phyloP scores from a whole-genome alignment of 768 basidiomycete species.

The Tricholomella constricta region DNA sequence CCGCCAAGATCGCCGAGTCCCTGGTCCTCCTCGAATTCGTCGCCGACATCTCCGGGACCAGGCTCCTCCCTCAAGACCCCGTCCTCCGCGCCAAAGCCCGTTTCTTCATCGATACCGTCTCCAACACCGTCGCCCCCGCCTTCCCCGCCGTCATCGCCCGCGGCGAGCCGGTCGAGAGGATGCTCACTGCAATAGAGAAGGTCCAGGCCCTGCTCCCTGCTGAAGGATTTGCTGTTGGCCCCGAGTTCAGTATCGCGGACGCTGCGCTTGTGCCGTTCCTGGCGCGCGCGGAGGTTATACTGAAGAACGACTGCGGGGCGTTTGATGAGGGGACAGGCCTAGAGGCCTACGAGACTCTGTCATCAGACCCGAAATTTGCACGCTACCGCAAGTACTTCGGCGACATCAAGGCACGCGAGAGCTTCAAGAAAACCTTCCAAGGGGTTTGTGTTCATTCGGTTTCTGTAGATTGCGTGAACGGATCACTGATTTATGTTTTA shows the following conservation, averaged over 20 bases:
- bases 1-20: slow-evolving; percentile 64
- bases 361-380: slow-evolving; percentile 47
- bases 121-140: slow-evolving; percentile 44
- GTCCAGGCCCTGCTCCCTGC: slow-evolving; percentile 52
- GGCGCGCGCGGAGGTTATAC: slow-evolving; percentile 46
- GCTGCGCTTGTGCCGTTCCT: slow-evolving; percentile 62
- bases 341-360: slow-evolving; percentile 43
- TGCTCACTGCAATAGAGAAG: slow-evolving; percentile 45
- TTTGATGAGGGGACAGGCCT: slow-evolving; percentile 51
- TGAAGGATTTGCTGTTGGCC: slow-evolving; percentile 46
- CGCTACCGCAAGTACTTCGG: slow-evolving; percentile 50
- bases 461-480: not conserved
- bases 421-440: slow-evolving; percentile 56
- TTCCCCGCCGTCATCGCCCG: slow-evolving; percentile 37
- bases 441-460: slow-evolving; percentile 40
- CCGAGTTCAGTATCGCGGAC: slow-evolving; percentile 63
- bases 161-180: slow-evolving; percentile 41
- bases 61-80: slow-evolving; percentile 56
- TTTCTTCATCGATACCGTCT: slow-evolving; percentile 61
- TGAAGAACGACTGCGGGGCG: slow-evolving; percentile 53
- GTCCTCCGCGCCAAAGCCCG: slow-evolving; percentile 59
- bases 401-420: slow-evolving; percentile 51
- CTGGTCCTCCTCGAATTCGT: slow-evolving; percentile 68
- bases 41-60: slow-evolving; percentile 58
- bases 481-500: not conserved